Evolutionary conservation across 2,329 filamentous ascomycete genomes (phyloP).

Genomic region (Paecilomyces sp.): DNA sequence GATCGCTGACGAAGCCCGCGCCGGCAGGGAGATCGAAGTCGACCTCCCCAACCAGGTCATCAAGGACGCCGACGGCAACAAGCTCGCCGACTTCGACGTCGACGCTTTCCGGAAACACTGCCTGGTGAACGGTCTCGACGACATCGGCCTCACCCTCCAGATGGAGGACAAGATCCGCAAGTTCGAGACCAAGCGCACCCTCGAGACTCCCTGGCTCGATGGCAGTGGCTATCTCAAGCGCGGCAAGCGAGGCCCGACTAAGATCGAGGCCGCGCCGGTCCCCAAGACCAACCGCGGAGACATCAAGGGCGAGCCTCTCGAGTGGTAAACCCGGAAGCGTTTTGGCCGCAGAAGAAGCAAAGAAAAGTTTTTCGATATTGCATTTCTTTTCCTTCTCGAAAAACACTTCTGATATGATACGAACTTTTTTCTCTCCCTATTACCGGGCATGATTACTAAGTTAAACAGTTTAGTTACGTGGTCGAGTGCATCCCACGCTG

Average conservation of each 20-base stretch:
- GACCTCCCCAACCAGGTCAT: slow-evolving; percentile 81
- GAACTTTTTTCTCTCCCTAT: background rate
- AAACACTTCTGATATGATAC: background rate
- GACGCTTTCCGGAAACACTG: slow-evolving; percentile 95
- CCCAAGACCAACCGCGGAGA: slow-evolving; percentile 86
- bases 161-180: slow-evolving; percentile 78
- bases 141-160: slow-evolving; percentile 92
- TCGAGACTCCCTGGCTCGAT: slow-evolving; percentile 84
- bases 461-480: background rate
- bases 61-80: slow-evolving; percentile 65
- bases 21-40: slow-evolving; percentile 78
- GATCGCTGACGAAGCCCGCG: slow-evolving; percentile 69
- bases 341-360: no score
- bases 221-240: slow-evolving; percentile 70
- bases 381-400: background rate
- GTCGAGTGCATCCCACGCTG: background rate
- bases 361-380: background rate
- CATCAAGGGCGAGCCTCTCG: slow-evolving; percentile 74
- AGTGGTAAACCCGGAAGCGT: slow-evolving; percentile 57
- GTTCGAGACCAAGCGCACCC: slow-evolving; percentile 72
- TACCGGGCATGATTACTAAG: background rate
- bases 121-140: slow-evolving; percentile 84
- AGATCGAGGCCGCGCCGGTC: slow-evolving; percentile 60
- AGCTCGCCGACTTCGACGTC: slow-evolving; percentile 74
- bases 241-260: slow-evolving; percentile 50